phyloP scores from a whole-genome alignment of 352 stramenopile species.

The Phytophthora boehmeriae region DNA sequence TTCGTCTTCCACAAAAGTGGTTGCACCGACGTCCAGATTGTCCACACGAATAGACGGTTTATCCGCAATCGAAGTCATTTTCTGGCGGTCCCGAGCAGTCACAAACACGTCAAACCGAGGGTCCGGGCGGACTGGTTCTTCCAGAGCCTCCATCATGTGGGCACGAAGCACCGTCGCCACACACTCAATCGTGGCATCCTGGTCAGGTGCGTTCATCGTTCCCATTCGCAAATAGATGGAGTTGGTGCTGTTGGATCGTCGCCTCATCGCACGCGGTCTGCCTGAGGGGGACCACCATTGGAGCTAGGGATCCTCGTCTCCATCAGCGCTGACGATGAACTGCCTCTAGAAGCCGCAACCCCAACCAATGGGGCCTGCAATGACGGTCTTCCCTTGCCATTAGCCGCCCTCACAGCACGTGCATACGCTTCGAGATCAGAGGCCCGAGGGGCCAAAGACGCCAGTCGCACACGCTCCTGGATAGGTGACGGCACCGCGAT shows the following conservation, averaged over 20 bases:
- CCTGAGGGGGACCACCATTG: conserved; percentile 25
- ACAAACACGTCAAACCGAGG: conserved; percentile 78
- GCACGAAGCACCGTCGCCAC: conserved; percentile 95
- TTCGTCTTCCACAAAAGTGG: conserved; percentile 31
- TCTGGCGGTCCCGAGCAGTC: conserved; percentile 49
- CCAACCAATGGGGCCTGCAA: conserved; percentile 26
- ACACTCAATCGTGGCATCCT: conserved; percentile 96
- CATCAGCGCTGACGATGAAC: conserved; percentile 26
- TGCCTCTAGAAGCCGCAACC: conserved; percentile 21
- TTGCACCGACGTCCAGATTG: conserved; percentile 33
- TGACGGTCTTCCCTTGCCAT: conserved; percentile 28
- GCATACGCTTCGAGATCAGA: conserved; percentile 70
- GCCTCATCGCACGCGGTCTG: conserved; percentile 58
- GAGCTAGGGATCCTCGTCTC: conserved; percentile 8
- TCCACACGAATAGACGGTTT: neutral
- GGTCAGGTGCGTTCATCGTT: conserved; percentile 96
- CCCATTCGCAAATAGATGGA: conserved; percentile 92
- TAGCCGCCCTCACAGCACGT: conserved; percentile 31
- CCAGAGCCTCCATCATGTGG: conserved; percentile 93
- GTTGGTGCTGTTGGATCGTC: conserved; percentile 95
- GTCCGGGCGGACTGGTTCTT: conserved; percentile 52
- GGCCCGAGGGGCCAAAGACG: conserved; percentile 41
- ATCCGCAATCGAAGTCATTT: conserved; percentile 33
- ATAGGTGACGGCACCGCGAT: conserved; percentile 63
- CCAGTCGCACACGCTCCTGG: conserved; percentile 69